Evolutionary conservation across 2,329 filamentous ascomycete genomes (phyloP).

Genomic region (Albifimbria verrucaria): DNA sequence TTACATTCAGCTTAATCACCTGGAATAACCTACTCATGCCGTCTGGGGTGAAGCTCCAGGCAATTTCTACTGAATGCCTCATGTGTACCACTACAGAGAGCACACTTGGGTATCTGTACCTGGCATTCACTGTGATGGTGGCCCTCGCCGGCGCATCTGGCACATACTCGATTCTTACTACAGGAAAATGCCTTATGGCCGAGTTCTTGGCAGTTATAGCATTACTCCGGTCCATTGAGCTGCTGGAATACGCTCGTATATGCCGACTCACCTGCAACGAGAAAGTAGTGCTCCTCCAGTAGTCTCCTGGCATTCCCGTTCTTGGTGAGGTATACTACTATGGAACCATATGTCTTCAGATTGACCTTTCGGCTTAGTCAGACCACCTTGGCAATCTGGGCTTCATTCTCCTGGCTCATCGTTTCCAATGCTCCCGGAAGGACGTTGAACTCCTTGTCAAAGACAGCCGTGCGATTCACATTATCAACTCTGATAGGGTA

Average conservation of each 20-base stretch:
- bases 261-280: slow-evolving; percentile 5
- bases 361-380: slow-evolving; percentile 18
- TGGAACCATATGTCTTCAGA: slow-evolving; percentile 18
- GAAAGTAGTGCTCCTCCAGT: slow-evolving; percentile 6
- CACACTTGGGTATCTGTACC: slow-evolving; percentile 2
- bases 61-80: slow-evolving; percentile 6
- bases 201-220: slow-evolving; percentile 6
- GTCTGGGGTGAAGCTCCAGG: slow-evolving; percentile 5
- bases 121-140: slow-evolving; percentile 6
- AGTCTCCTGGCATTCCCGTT: slow-evolving; percentile 5
- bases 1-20: slow-evolving; percentile 5
- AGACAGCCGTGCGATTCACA: slow-evolving; percentile 14
- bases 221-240: slow-evolving; percentile 3
- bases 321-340: slow-evolving; percentile 12
- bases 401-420: slow-evolving; percentile 17
- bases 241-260: slow-evolving; percentile 4
- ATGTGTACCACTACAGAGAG: slow-evolving; percentile 4
- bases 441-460: slow-evolving; percentile 13
- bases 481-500: slow-evolving; percentile 21
- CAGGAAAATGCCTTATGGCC: slow-evolving; percentile 9
- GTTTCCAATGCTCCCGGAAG: slow-evolving; percentile 11
- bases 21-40: slow-evolving; percentile 4
- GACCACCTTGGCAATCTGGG: slow-evolving; percentile 16
- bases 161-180: slow-evolving; percentile 6
- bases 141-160: slow-evolving; percentile 4